phyloP scores from a whole-genome alignment of 129 eudicot genomes.

The Calendula officinalis region DNA sequence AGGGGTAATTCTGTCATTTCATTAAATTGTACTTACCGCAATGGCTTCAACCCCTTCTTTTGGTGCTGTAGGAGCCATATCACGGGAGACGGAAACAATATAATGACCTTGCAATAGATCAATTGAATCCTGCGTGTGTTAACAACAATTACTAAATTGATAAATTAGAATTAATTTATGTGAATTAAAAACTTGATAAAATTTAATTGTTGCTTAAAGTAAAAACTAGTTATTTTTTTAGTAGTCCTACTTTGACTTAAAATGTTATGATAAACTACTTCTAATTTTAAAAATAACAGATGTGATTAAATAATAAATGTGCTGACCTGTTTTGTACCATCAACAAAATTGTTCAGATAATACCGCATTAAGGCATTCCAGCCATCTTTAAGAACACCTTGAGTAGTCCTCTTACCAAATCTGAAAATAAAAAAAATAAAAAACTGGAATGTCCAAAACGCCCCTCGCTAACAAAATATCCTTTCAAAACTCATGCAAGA shows the following conservation, averaged over 20 bases:
- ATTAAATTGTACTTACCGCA: slow-evolving; percentile 55
- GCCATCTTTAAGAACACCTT: slow-evolving; percentile 67
- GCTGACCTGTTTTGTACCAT: slow-evolving; percentile 79
- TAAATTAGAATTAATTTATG: background rate
- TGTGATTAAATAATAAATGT: background rate
- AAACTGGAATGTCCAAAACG: slow-evolving; percentile 1
- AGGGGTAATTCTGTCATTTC: background rate
- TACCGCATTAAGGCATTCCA: slow-evolving; percentile 69
- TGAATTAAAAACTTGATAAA: background rate
- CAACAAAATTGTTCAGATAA: slow-evolving; percentile 73
- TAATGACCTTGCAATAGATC: slow-evolving; percentile 79
- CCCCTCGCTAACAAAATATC: background rate
- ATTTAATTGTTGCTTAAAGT: background rate
- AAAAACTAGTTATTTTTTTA: background rate
- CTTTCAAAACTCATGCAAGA: background rate
- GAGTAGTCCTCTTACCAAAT: slow-evolving; percentile 61
- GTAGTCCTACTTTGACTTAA: background rate
- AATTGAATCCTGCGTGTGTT: slow-evolving; percentile 63
- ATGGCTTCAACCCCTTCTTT: slow-evolving; percentile 65
- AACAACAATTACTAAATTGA: background rate
- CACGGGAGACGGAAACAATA: slow-evolving; percentile 56
- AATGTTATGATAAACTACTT: background rate
- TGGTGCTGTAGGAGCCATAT: slow-evolving; percentile 42
- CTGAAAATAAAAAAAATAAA: slow-evolving; percentile 29
- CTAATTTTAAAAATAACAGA: background rate